Percentiles rank a stretch among this genome's conserved stretches.
Evolutionary conservation across 176 grass and related monocot species (phyloP).

Genomic region (Sorghum bicolor): Sorghum_bicolor_NCBIv3 NC_012870.2:18204501-18205000

Average conservation of each 20-base stretch:
- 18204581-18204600: neutral
- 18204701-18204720: conserved; percentile 3
- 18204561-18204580: no score
- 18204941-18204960: neutral
- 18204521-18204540: no score
- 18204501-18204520: no score
- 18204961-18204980: neutral
- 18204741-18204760: neutral
- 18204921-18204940: neutral
- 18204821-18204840: neutral
- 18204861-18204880: neutral
- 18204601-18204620: conserved; percentile 20
- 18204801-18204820: conserved; percentile 21
- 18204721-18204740: neutral
- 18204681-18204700: neutral
- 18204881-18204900: conserved; percentile 1
- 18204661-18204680: no score
- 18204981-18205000: no score
- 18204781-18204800: neutral
- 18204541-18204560: no score
- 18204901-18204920: neutral
- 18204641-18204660: neutral
- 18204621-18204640: neutral
- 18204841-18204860: neutral
- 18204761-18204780: neutral